Percentiles rank a stretch among this genome's conserved stretches.
Conservation (phyloP, 208 protist genomes). For the Leptomonas seymouri region DNA sequence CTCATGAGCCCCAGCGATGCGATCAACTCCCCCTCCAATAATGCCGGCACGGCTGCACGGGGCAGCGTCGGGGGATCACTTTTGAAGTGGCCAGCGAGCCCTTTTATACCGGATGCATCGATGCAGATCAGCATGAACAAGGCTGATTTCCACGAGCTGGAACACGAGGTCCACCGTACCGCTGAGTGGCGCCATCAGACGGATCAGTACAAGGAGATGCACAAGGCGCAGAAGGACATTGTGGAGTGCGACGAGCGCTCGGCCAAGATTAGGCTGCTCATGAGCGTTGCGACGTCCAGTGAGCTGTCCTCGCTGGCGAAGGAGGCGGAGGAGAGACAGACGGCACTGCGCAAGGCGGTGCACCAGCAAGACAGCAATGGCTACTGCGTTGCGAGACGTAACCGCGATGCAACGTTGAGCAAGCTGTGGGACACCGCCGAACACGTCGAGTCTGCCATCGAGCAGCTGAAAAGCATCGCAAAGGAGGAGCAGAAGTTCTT, state of each 20-base stretch:
- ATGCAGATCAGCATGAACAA: not conserved
- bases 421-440: slow-evolving; percentile 49
- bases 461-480: slow-evolving; percentile 44
- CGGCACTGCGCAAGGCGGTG: slow-evolving; percentile 41
- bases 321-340: slow-evolving; percentile 47
- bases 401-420: slow-evolving; percentile 43
- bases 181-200: slow-evolving; percentile 7
- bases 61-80: not conserved
- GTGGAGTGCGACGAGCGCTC: slow-evolving; percentile 41
- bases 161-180: slow-evolving; percentile 3
- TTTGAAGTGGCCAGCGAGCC: slow-evolving; percentile 3
- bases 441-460: slow-evolving; percentile 39
- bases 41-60: not conserved
- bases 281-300: slow-evolving; percentile 47
- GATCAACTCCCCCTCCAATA: not conserved
- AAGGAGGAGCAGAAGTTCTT: slow-evolving; percentile 52
- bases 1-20: slow-evolving; percentile 21
- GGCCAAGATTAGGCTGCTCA: slow-evolving; percentile 38
- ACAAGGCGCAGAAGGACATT: slow-evolving; percentile 36
- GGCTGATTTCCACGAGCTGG: slow-evolving; percentile 17
- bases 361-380: slow-evolving; percentile 38
- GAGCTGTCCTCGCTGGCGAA: slow-evolving; percentile 35
- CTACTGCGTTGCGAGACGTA: slow-evolving; percentile 42
- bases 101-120: not conserved
- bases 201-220: slow-evolving; percentile 14